These are phyloP conservation scores for Plasmodium chabaudi DNA, from an alignment of 169 alveolate genomes.

Conservation along the genomic window DNA sequence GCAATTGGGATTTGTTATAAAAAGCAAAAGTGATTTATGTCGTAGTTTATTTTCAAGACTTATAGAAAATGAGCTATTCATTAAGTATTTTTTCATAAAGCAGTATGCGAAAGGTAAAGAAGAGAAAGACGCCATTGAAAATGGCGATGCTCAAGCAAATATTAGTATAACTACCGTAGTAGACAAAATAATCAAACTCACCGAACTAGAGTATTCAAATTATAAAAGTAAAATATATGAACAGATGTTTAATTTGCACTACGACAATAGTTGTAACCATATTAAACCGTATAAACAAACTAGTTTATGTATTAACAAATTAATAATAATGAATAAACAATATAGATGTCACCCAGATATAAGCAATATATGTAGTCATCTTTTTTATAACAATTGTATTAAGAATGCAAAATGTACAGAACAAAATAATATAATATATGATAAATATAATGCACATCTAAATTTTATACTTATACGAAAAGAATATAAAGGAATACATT, in stretches of 20 bases:
- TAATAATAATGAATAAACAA: conserved; percentile 54
- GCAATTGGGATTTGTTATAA: conserved; percentile 44
- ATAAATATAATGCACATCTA: conserved; percentile 27
- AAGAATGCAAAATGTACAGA: conserved; percentile 40
- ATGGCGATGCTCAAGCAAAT: not conserved
- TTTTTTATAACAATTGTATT: conserved; percentile 50
- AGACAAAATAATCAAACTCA: conserved; percentile 2
- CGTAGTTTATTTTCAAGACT: conserved; percentile 69
- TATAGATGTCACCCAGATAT: conserved; percentile 74
- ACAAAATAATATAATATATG: conserved; percentile 6
- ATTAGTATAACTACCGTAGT: not conserved
- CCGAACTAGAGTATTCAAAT: conserved; percentile 8
- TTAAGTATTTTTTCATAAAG: conserved; percentile 2
- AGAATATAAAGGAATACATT: conserved; percentile 5
- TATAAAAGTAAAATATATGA: conserved; percentile 6
- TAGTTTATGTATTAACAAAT: conserved; percentile 11
- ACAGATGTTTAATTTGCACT: conserved; percentile 39
- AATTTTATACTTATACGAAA: conserved; percentile 31
- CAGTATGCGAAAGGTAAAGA: too few species aligned
- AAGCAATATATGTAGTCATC: conserved; percentile 54
- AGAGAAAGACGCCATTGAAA: not conserved
- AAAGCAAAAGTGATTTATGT: conserved; percentile 31
- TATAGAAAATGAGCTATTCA: conserved; percentile 51
- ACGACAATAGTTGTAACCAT: not conserved
- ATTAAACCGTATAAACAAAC: not conserved